A percentile compares a stretch with the other conserved stretches of the same genome.
These are phyloP conservation scores for Exophiala sideris DNA, from an alignment of 2,329 filamentous ascomycete genomes.

Conservation along the genomic window DNA sequence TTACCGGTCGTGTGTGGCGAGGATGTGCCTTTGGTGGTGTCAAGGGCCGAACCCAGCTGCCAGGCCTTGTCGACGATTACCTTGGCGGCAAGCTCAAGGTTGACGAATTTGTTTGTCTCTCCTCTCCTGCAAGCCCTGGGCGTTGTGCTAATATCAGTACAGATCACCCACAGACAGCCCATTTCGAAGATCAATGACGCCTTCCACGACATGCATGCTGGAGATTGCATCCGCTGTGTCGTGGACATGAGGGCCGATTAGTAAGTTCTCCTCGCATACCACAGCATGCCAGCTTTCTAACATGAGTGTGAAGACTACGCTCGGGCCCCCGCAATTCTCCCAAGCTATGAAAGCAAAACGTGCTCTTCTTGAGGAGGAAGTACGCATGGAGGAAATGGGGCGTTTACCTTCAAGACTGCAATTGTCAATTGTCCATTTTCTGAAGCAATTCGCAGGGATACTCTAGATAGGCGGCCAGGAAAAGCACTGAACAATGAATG, in stretches of 20 bases:
- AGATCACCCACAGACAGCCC: constrained; percentile 92
- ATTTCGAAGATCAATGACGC: constrained; percentile 82
- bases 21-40: constrained; percentile 97
- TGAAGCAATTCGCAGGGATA: not conserved
- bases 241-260: constrained; percentile 57
- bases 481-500: not conserved
- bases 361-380: not conserved
- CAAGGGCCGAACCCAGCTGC: constrained; percentile 92
- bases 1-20: constrained; percentile 96
- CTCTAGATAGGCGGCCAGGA: not conserved
- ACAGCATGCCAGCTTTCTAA: not conserved
- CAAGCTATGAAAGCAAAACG: not conserved
- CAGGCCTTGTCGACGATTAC: constrained; percentile 84
- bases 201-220: constrained; percentile 90
- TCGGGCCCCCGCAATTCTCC: not conserved
- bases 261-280: constrained; percentile 3
- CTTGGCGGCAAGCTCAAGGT: constrained; percentile 83
- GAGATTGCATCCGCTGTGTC: constrained; percentile 95
- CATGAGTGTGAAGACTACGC: not conserved
- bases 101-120: constrained; percentile 37
- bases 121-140: not conserved
- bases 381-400: not conserved
- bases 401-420: not conserved
- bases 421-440: not conserved
- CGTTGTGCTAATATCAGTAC: not conserved